Conservation (phyloP, 2,329 filamentous ascomycete genomes). For the Fonsecaea multimorphosa region DNA sequence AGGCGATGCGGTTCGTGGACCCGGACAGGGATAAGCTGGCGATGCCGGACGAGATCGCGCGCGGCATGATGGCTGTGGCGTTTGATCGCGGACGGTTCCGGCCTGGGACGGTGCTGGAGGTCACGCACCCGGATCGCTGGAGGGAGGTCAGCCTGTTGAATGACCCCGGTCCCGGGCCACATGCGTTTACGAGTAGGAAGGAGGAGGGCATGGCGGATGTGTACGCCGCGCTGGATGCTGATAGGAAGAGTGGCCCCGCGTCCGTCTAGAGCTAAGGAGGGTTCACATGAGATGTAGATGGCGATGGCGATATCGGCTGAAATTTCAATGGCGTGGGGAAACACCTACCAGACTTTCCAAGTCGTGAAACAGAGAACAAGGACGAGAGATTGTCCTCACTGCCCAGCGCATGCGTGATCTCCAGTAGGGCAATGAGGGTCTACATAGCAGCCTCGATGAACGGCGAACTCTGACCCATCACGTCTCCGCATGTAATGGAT, state of each 20-base stretch:
- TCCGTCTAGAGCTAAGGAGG: too few species aligned
- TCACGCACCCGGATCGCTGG: constrained; percentile 26
- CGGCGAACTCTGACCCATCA: not conserved
- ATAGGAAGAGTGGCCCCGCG: constrained; percentile 2
- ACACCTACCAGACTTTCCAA: too few species aligned
- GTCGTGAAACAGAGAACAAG: too few species aligned
- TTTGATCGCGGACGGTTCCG: constrained; percentile 12
- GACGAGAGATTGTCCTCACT: too few species aligned
- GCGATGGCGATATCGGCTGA: too few species aligned
- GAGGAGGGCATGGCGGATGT: constrained; percentile 24
- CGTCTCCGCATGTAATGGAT: not conserved
- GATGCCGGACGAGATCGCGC: constrained; percentile 15
- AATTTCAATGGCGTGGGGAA: too few species aligned
- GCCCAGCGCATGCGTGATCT: too few species aligned
- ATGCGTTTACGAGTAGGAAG: constrained; percentile 24
- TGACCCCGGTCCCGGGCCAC: constrained; percentile 20
- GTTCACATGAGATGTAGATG: too few species aligned
- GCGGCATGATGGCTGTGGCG: constrained; percentile 23
- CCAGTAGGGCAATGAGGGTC: too few species aligned
- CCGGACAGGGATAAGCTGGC: constrained; percentile 22
- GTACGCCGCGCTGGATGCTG: constrained; percentile 12
- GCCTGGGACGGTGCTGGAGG: constrained; percentile 21
- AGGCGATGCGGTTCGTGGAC: constrained; percentile 23
- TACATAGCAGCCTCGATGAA: too few species aligned
- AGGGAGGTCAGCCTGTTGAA: constrained; percentile 24